Conservation (phyloP, 2,329 filamentous ascomycete genomes). For the Neurospora sp. region DNA sequence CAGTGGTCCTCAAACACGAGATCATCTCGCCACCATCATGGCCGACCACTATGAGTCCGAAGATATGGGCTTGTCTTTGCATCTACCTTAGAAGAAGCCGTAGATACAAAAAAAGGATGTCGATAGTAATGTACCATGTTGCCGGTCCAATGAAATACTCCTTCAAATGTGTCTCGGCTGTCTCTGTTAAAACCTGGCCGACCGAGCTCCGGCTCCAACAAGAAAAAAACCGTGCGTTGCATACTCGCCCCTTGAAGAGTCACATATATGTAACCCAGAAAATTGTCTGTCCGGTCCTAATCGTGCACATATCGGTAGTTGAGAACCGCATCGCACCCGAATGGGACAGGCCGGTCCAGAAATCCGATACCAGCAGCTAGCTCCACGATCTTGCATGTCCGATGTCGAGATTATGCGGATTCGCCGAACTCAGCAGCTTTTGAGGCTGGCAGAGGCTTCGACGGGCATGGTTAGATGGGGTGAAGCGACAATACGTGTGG, state of each 20-base stretch:
- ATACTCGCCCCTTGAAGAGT: background rate
- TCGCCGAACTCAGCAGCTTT: background rate
- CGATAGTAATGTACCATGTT: background rate
- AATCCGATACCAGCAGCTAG: background rate
- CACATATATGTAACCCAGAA: background rate
- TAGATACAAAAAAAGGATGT: conserved; percentile 8
- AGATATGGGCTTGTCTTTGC: conserved; percentile 53
- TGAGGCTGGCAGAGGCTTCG: background rate
- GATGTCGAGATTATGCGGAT: background rate
- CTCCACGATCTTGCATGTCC: background rate
- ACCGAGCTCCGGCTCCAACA: background rate
- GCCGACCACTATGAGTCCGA: conserved; percentile 67
- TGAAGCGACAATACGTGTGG: background rate
- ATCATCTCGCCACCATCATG: conserved; percentile 64
- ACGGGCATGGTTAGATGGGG: background rate
- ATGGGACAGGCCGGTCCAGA: background rate
- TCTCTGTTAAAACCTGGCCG: background rate
- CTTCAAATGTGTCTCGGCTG: background rate
- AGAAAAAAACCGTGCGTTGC: background rate
- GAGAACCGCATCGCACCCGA: background rate
- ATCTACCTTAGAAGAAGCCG: conserved; percentile 20
- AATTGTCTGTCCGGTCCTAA: background rate
- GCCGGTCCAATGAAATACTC: background rate
- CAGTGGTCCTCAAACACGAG: conserved; percentile 58
- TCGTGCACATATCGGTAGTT: background rate